Conservation (phyloP, 495 filamentous ascomycete species). For the Aspergillus cristatus region DNA sequence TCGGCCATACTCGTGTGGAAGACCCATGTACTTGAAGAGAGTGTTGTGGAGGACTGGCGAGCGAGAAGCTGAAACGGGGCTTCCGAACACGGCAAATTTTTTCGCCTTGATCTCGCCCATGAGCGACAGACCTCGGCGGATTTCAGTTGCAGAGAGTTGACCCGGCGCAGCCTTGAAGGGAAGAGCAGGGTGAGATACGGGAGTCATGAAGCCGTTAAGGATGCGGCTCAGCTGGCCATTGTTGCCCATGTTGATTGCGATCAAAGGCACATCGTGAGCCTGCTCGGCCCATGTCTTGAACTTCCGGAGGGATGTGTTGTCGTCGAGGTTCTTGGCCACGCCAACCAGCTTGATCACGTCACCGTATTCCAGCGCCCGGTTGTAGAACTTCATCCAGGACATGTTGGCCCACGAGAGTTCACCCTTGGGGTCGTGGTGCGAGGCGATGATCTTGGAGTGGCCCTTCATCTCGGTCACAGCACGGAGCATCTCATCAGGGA, state of each 20-base stretch:
- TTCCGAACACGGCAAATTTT: constrained; percentile 81
- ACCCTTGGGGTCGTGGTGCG: constrained; percentile 81
- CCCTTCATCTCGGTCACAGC: constrained; percentile 60
- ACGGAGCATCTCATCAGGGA: constrained; percentile 63
- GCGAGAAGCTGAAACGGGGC: constrained; percentile 67
- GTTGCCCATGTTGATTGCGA: constrained; percentile 93
- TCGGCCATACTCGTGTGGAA: constrained; percentile 80
- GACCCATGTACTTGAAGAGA: constrained; percentile 65
- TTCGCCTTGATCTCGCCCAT: constrained; percentile 71
- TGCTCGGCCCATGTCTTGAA: constrained; percentile 71
- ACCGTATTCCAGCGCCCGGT: constrained; percentile 74
- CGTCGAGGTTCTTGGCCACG: constrained; percentile 62
- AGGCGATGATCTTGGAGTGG: constrained; percentile 77
- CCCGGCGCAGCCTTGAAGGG: constrained; percentile 92
- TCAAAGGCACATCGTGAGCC: constrained; percentile 68
- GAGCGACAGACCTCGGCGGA: constrained; percentile 64
- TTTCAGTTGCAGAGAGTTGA: constrained; percentile 86
- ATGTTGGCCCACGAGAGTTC: constrained; percentile 79
- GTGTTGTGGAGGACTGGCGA: constrained; percentile 87
- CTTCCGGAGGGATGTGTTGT: constrained; percentile 75
- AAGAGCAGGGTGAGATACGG: constrained; percentile 81
- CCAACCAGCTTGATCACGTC: constrained; percentile 95
- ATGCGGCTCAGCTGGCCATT: constrained; percentile 83
- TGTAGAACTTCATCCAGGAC: constrained; percentile 81
- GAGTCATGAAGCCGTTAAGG: constrained; percentile 87